These are phyloP conservation scores for Ustilago curta DNA, from an alignment of 1,284 basidiomycete species.

Conservation along the genomic window DNA sequence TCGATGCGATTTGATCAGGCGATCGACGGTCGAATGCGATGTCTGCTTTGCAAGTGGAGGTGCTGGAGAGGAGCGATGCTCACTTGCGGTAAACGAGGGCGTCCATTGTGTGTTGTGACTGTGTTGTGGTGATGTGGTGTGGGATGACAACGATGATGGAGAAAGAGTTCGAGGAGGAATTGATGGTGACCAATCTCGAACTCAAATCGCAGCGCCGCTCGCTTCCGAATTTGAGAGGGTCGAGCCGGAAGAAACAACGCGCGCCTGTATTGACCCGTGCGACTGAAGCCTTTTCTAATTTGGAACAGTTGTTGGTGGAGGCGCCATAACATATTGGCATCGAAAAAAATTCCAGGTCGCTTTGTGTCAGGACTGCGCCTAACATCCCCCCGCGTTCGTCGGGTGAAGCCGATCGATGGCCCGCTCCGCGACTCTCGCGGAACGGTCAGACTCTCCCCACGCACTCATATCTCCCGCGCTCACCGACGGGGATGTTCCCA, in stretches of 20 bases:
- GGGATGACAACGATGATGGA: constrained; percentile 29
- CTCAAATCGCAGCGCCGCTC: constrained; percentile 17
- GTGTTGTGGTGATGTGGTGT: constrained; percentile 5
- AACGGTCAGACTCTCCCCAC: no score
- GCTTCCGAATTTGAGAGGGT: constrained; percentile 33
- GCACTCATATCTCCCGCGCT: no score
- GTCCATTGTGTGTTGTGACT: constrained; percentile 49
- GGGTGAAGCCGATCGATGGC: no score
- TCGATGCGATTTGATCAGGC: not conserved
- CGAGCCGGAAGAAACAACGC: constrained; percentile 27
- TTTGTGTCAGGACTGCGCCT: no score
- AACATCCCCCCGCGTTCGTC: no score
- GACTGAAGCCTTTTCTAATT: not conserved
- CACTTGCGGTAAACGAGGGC: constrained; percentile 59
- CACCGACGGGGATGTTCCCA: no score
- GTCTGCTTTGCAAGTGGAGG: no score
- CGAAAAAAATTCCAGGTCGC: no score
- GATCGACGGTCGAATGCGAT: not conserved
- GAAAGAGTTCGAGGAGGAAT: not conserved
- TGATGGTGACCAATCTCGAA: constrained; percentile 31
- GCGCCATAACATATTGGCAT: not conserved
- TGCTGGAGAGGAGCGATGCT: constrained; percentile 18
- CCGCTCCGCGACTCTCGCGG: no score
- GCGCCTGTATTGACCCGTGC: constrained; percentile 19
- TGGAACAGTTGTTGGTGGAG: not conserved